Percentiles rank a stretch among this genome's conserved stretches.
Evolutionary conservation across 495 filamentous ascomycete species (phyloP).

Genomic region (Xylaria bambusicola): DNA sequence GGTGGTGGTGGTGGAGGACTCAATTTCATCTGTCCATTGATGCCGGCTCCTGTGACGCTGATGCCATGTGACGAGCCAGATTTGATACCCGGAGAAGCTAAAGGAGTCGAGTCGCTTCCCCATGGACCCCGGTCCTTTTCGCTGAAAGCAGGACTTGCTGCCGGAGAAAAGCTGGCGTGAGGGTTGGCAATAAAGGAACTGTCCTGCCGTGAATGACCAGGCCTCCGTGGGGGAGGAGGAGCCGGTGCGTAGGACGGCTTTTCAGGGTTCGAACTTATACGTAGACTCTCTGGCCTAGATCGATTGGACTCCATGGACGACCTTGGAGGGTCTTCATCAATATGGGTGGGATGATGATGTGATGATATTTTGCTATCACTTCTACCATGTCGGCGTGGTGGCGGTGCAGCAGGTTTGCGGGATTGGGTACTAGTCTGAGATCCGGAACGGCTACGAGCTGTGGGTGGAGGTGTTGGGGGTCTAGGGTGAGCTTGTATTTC

Average conservation of each 20-base stretch:
- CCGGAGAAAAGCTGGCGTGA: constrained; percentile 18
- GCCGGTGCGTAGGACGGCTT: constrained; percentile 35
- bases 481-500: constrained; percentile 31
- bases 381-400: constrained; percentile 48
- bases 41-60: no score
- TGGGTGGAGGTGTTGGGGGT: constrained; percentile 33
- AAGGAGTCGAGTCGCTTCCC: constrained; percentile 9
- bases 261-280: constrained; percentile 25
- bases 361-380: constrained; percentile 40
- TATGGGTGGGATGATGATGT: constrained; percentile 22
- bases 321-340: constrained; percentile 39
- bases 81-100: constrained; percentile 16
- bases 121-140: constrained; percentile 24
- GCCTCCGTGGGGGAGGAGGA: constrained; percentile 48
- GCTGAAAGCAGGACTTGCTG: constrained; percentile 4
- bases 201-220: constrained; percentile 35
- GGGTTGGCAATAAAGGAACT: constrained; percentile 26
- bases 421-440: constrained; percentile 33
- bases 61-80: constrained; percentile 9
- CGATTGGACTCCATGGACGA: constrained; percentile 47
- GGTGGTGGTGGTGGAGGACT: constrained; percentile 49
- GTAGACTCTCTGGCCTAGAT: constrained; percentile 44
- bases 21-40: constrained; percentile 33
- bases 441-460: constrained; percentile 34
- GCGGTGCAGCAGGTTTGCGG: constrained; percentile 49